Percentiles rank a stretch among this genome's conserved stretches.
These are phyloP conservation scores for Trypanosoma rangeli DNA, from an alignment of 208 protist genomes.

Conservation along the genomic window DNA sequence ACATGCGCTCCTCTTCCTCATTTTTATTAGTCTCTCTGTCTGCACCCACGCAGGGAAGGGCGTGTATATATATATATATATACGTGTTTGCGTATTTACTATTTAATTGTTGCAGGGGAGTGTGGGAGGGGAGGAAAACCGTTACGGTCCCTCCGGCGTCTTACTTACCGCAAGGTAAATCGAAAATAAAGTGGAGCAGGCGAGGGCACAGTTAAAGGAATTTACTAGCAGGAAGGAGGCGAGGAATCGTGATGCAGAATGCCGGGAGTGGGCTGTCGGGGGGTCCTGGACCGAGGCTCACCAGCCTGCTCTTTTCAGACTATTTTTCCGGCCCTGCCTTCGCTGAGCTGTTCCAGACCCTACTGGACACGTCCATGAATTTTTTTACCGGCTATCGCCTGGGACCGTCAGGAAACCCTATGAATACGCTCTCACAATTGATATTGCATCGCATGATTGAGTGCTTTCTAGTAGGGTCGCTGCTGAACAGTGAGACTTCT, in stretches of 20 bases:
- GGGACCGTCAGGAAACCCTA: not conserved
- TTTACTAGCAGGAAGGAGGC: not conserved
- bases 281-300: slow-evolving; percentile 7
- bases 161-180: not conserved
- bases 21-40: slow-evolving; percentile 19
- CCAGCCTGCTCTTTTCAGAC: slow-evolving; percentile 47
- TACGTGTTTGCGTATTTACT: too few species aligned
- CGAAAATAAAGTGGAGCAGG: not conserved
- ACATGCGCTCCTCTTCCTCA: slow-evolving; percentile 14
- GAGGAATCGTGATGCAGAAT: too few species aligned
- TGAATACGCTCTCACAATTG: slow-evolving; percentile 33
- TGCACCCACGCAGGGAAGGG: not conserved
- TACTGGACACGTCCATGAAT: slow-evolving; percentile 16
- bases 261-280: too few species aligned
- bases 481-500: slow-evolving; percentile 25
- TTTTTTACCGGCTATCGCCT: not conserved
- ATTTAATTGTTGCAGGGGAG: too few species aligned
- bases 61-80: not conserved
- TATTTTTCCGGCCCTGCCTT: slow-evolving; percentile 56
- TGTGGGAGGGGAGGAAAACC: not conserved
- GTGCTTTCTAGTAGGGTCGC: slow-evolving; percentile 44
- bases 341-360: slow-evolving; percentile 43
- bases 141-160: not conserved
- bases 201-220: not conserved
- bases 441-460: slow-evolving; percentile 53